Evolutionary conservation across 768 basidiomycete species (phyloP), one percentile per base, ranked within the genome.

Genomic region (Suillus plorans): DNA sequence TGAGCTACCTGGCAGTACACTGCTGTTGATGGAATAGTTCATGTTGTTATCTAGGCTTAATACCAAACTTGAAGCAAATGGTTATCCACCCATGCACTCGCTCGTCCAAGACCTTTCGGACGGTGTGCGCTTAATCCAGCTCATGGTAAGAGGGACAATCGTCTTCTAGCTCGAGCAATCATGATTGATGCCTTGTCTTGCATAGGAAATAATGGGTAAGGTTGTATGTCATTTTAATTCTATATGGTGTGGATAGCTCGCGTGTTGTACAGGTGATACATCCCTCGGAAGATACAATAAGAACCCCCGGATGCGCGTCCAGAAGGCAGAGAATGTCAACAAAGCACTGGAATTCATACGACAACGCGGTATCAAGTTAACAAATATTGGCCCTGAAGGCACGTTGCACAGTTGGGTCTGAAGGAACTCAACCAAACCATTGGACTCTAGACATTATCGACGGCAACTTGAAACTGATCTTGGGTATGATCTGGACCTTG

Each of bases 401-500:
- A 68, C 55, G 75, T 37, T 63, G 56, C 53, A 53, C 41, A 16
- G 55, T 37, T 28, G 2, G 16, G 31, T 47, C 16, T 34, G 25
- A 37, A 41, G 25, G 28, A 65, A 39, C 45, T 20, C 58, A 61
- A 37, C 69, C 64, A 49, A 68, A 41, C 37, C 47, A 4, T 59
- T 61, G 49, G 61, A 62, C 44, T 59, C n/a, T 65, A 96, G 97
- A 99, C 76, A 97, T 99, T 74, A 95, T 99, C 63, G 97, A 99
- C 76, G 96, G 96, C n/a, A 97, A 97, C 76, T 77, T 96, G 68
- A 99, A 99, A 78, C 90, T 99, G 63, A 98, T 97, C 60, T 86
- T 99, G n/a, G 96, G 95, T 39, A 94, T 96, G 96, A 98, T 99
- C 68, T 99, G 97, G 97, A 97, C 94, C 0, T 85, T 99, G 44